Percentiles rank a stretch among this genome's conserved stretches.
Conservation (phyloP, 179 eudicot genomes). For the Sideroxylon spinosum region DNA sequence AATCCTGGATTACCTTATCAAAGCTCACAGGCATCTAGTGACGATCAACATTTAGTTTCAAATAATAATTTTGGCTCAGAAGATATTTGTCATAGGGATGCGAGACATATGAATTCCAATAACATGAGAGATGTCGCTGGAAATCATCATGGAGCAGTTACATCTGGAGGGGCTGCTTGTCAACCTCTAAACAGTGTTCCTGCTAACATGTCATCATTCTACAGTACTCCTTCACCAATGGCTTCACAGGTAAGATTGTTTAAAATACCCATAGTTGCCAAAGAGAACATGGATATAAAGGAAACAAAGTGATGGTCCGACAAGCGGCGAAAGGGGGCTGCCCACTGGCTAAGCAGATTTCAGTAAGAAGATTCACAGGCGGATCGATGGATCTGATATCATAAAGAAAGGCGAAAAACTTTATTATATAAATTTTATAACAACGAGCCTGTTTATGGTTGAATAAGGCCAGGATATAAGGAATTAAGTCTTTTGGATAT, state of each 20-base stretch:
- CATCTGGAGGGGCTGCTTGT: conserved; percentile 45
- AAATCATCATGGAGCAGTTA: conserved; percentile 48
- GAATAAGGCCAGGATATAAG: no score
- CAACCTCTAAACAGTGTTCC: conserved; percentile 57
- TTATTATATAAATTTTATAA: no score
- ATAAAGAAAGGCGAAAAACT: no score
- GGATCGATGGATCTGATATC: no score
- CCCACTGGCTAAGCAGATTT: no score
- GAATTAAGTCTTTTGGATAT: no score
- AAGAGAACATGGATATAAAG: no score
- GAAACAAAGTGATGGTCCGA: no score
- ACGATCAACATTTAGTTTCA: conserved; percentile 44
- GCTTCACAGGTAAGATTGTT: conserved; percentile 57
- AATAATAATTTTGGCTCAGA: conserved; percentile 41
- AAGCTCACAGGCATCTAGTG: conserved; percentile 39
- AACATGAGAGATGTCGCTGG: conserved; percentile 59
- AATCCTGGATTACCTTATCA: conserved; percentile 42
- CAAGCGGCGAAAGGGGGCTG: no score
- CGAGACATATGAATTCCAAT: conserved; percentile 38
- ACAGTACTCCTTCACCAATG: conserved; percentile 94
- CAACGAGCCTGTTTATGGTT: no score
- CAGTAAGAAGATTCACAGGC: no score
- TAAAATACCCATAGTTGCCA: neutral
- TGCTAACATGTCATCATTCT: conserved; percentile 64
- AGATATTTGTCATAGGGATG: conserved; percentile 69